These are phyloP conservation scores for Neofusicoccum cordaticola DNA, from an alignment of 2,329 filamentous ascomycete genomes.

Conservation along the genomic window DNA sequence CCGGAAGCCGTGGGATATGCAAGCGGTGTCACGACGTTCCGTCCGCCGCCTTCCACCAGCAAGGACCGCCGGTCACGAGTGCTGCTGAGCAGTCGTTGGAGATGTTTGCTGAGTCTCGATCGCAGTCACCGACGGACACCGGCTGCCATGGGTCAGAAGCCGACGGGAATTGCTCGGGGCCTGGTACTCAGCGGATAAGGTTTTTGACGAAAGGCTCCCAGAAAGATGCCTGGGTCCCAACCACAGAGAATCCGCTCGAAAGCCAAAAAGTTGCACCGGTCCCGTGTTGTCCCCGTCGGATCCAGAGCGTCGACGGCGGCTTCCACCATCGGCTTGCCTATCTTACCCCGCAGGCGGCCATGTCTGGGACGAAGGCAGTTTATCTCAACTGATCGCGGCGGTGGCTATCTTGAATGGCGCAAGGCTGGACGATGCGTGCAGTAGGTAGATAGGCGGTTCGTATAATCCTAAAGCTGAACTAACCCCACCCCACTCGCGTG, in stretches of 20 bases:
- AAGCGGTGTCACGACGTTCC: neutral
- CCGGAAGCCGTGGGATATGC: neutral
- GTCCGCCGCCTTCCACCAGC: slow-evolving; percentile 5
- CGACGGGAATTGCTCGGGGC: neutral
- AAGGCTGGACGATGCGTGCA: neutral
- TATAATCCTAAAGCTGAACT: neutral
- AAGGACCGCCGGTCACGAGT: neutral
- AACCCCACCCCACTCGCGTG: neutral
- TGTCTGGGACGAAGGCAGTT: neutral
- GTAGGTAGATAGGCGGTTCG: neutral
- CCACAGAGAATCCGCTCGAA: too few species aligned
- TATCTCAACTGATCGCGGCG: neutral
- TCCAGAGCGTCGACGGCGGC: neutral
- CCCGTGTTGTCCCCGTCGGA: neutral
- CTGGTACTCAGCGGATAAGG: neutral
- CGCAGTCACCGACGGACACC: neutral
- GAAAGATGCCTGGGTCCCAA: too few species aligned
- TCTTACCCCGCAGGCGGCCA: neutral
- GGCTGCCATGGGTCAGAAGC: neutral
- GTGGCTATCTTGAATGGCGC: neutral
- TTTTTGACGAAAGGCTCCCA: too few species aligned
- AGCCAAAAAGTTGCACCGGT: neutral
- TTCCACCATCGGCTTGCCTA: neutral
- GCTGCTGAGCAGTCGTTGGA: neutral
- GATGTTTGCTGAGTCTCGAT: neutral